Base-by-base conservation (phyloP, 78 protist genomes). In the Dictyostelium discoideum region DNA sequence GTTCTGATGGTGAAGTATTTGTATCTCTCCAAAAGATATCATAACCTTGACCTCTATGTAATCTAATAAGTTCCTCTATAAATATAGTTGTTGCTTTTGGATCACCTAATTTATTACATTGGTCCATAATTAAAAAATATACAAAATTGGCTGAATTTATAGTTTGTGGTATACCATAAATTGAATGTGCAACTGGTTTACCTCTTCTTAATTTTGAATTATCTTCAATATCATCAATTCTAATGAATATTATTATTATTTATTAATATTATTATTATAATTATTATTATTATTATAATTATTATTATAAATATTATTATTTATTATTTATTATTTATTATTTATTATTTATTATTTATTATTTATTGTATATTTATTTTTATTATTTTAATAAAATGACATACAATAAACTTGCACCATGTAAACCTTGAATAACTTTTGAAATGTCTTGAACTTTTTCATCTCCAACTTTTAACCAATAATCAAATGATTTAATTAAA, bases 181-280 rank as follows among this genome's bases (percentile, higher is more conserved):
- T 83, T 13, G 5, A 37, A 84, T 98, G 99, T 10, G 99, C 98
- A 4, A 87, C 96, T 84, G 98, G 98, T 16, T 82, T 63, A 26
- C 99, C 98, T 24, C 99, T 96, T 63, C 99, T 94, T n/a, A 98
- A 97, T 37, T 72, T 84, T 3, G 98, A 97, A 57, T 94, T 95
- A 92, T 98, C 99, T 92, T 98, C 98, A 10, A 98, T 98, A 86
- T 98, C 99, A 80, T 98, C 99, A 67, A 98, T 97, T 29, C 97
- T 42, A 32, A 1, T 32, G 37, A 32, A 32, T 32, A 32, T n/a
- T n/a, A 32, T 32, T 1, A 32, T 32, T 32, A 32, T 32, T 32
- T 32, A 32, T 32, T 32, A 32, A 32, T 32, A 32, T 32, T 94
- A 86, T 8, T 18, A 6, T 3, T 11, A 26, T 39, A 1, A 22